Conservation (phyloP, 441 rosid species). For the Kokia cookei region DNA sequence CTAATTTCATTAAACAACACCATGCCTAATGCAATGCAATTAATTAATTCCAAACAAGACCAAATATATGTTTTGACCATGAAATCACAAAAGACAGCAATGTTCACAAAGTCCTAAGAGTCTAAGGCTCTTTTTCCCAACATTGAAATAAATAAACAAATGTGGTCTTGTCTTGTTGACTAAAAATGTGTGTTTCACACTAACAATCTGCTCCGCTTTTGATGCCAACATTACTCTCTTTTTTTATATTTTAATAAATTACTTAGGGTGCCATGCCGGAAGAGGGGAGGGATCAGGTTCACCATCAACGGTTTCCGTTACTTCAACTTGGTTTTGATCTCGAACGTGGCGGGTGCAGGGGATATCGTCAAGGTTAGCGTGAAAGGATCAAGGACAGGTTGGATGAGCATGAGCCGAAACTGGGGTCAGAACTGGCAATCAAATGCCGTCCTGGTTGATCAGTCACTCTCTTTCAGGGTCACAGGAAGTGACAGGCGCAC, state of each 20-base stretch:
- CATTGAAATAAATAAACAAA: no score
- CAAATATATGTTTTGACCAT: no score
- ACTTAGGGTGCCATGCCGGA: slow-evolving; percentile 40
- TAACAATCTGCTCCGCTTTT: slow-evolving; percentile 2
- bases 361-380: slow-evolving; percentile 31
- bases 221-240: neutral
- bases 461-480: slow-evolving; percentile 41
- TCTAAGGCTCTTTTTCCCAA: no score
- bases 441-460: slow-evolving; percentile 34
- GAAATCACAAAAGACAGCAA: no score
- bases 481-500: slow-evolving; percentile 37
- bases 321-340: slow-evolving; percentile 37
- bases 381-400: slow-evolving; percentile 33
- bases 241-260: neutral
- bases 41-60: no score
- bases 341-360: slow-evolving; percentile 42
- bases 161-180: neutral
- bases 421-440: slow-evolving; percentile 53
- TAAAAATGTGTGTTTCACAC: neutral
- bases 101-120: no score
- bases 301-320: slow-evolving; percentile 42
- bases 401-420: slow-evolving; percentile 43
- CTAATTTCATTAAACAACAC: neutral
- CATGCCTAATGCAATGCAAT: no score
- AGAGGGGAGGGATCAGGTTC: slow-evolving; percentile 37